Conservation (phyloP, 495 filamentous ascomycete species). For the Tuber melanosporum region DNA sequence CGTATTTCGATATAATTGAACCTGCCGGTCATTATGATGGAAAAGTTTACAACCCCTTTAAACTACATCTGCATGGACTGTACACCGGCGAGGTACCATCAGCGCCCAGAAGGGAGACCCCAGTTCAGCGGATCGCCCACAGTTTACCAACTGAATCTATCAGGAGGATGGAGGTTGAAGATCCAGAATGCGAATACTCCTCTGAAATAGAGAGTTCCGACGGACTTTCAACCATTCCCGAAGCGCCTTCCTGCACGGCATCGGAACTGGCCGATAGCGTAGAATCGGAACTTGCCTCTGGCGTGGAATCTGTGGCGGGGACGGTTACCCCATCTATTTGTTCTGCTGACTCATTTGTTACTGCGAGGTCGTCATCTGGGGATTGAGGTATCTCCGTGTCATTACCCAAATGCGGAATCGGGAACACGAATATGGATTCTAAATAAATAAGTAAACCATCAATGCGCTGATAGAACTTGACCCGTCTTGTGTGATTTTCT, state of each 20-base stretch:
- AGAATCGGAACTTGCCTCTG: background rate
- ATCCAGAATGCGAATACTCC: background rate
- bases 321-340: background rate
- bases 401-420: background rate
- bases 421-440: background rate
- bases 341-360: background rate
- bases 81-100: background rate
- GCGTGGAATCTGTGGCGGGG: background rate
- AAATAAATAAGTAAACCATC: background rate
- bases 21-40: background rate
- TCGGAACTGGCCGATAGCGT: background rate
- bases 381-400: background rate
- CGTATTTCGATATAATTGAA: background rate
- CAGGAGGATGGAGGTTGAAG: background rate
- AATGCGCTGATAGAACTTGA: background rate
- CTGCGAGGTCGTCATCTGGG: background rate
- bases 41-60: background rate
- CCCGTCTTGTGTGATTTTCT: background rate
- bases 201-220: background rate
- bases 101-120: background rate
- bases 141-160: background rate
- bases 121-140: background rate
- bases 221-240: background rate
- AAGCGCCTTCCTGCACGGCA: background rate
- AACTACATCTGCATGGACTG: background rate